Base-by-base conservation (phyloP, 257 asterid genomes). In the Eustoma russellianum region DNA sequence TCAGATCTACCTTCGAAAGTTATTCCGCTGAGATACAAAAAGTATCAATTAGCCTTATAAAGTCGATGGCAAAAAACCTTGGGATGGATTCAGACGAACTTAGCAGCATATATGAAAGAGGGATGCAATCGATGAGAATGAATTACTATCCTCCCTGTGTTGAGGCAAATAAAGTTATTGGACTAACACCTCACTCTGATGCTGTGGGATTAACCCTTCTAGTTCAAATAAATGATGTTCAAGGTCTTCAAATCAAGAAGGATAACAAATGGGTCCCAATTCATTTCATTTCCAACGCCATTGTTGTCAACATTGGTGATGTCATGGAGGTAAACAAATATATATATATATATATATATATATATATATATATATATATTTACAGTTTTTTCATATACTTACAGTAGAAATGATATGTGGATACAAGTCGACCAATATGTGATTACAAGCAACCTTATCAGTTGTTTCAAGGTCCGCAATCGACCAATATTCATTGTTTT, bases 141-240 rank as follows among this genome's bases (percentile, higher is more conserved):
- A 66, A 55, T 34, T 41, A 57, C 19, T 57, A 66, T 48, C 77
- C 77, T 48, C 70, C 73, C 13, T 66, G 73, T 46, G 46, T 28
- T 15, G 43, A 41, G 11, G 73, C 77, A 15, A 56, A 66, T 49
- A 61, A 57, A 47, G 77, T 71, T 12, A 40, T 66, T n/a, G 72
- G 77, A 35, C 53, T 71, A 9, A 46, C 67, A 19, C 67, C 78
- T 16, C 78, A 72, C 60, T 67, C 74, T 13, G 78, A 72, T 59
- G 78, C 71, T 18, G 41, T 65, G 6, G 71, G 68, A 8, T 57
- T 67, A 1, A 68, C 78, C 14, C 56, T 72, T 24, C 56, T 67
- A 24, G 50, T 72, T 13, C 74, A 72, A 49, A 56, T 72, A 17
- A 67, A 67, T 56, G 49, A 72, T 28, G 71, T 72, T 17, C 65